Evolutionary conservation across 495 filamentous ascomycete genomes (phyloP).

Genomic region (Aspergillus incahuasiensis): DNA sequence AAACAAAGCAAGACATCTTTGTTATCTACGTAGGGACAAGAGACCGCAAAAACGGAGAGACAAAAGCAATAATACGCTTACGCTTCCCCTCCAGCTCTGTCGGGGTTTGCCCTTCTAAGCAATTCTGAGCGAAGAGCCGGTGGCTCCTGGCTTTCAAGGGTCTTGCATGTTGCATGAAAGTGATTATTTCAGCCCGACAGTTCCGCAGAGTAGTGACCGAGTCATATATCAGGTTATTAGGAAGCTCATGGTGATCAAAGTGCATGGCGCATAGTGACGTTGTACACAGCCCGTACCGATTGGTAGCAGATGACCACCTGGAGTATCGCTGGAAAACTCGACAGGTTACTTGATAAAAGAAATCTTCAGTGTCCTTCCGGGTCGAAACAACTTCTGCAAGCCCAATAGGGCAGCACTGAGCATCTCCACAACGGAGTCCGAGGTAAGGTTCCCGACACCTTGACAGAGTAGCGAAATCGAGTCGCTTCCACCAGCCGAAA

Average conservation of each 20-base stretch:
- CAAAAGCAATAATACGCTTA: background rate
- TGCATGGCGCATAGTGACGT: background rate
- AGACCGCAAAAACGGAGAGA: background rate
- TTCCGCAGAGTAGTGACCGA: background rate
- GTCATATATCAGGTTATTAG: background rate
- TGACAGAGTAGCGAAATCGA: background rate
- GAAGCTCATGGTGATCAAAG: background rate
- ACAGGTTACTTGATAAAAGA: background rate
- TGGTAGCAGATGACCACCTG: background rate
- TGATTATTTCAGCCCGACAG: background rate
- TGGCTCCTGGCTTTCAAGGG: background rate
- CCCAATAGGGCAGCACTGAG: background rate
- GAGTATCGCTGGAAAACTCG: background rate
- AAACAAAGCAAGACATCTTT: background rate
- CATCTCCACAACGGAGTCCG: constrained; percentile 6
- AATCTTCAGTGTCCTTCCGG: background rate
- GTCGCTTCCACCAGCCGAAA: background rate
- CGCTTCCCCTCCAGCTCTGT: background rate
- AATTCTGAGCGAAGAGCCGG: background rate
- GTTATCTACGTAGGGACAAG: background rate
- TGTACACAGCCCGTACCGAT: background rate
- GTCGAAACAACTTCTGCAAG: background rate
- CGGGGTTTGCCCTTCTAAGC: background rate
- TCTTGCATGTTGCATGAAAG: background rate
- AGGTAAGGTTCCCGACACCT: background rate